phyloP scores from a whole-genome alignment of 208 protist genomes.

The Trypanosoma vivax region DNA sequence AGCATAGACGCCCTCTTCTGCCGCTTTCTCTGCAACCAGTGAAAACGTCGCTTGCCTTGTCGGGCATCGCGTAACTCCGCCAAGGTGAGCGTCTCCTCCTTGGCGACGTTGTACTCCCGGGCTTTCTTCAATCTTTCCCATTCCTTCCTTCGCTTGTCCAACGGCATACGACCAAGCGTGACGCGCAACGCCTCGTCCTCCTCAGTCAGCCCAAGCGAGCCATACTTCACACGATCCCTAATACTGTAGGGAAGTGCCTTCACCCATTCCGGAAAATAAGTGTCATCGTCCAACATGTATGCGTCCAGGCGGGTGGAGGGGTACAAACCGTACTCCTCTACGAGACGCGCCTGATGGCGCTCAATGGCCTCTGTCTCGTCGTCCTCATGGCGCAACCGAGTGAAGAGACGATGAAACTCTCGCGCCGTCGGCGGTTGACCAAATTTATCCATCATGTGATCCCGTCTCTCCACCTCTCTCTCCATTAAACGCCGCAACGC shows the following conservation, averaged over 20 bases:
- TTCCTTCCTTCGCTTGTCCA: constrained; percentile 53
- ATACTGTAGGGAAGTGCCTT: constrained; percentile 75
- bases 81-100: constrained; percentile 65
- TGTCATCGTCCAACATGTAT: constrained; percentile 85
- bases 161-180: constrained; percentile 60
- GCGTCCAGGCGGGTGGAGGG: constrained; percentile 70
- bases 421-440: constrained; percentile 57
- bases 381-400: constrained; percentile 37
- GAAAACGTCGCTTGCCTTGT: constrained; percentile 76
- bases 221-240: constrained; percentile 85
- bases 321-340: constrained; percentile 77
- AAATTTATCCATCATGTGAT: constrained; percentile 73
- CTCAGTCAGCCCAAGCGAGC: constrained; percentile 80
- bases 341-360: constrained; percentile 51
- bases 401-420: constrained; percentile 68
- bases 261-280: constrained; percentile 82
- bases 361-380: constrained; percentile 54
- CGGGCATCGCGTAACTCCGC: constrained; percentile 69
- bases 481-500: constrained; percentile 44
- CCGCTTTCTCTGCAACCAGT: constrained; percentile 78
- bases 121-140: constrained; percentile 71
- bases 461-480: constrained; percentile 57
- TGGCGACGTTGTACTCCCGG: constrained; percentile 64
- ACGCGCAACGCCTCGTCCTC: constrained; percentile 81
- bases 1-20: constrained; percentile 57